Base-by-base conservation (phyloP, 2,329 filamentous ascomycete species). In the Colletotrichum limetticola region DNA sequence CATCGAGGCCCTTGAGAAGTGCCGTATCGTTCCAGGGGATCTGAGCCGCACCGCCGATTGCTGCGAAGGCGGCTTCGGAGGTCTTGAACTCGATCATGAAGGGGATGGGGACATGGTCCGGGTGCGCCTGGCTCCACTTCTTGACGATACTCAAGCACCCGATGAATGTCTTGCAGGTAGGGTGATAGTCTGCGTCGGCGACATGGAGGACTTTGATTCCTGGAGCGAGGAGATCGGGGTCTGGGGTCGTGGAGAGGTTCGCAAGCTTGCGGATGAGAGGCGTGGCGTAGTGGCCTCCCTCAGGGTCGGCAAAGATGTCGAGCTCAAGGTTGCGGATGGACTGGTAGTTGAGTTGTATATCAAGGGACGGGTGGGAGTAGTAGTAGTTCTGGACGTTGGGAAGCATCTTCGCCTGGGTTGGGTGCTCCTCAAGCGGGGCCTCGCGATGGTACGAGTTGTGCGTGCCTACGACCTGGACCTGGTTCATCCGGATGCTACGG, bases 391-490 rank as follows among this genome's bases (percentile, higher is more conserved):
- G 77, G 3, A 82, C 79, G 4, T 78, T 76, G 5, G 82, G 76
- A 2, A 83, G 75, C 28, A 84, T 79, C 68, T 81, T 74, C 62
- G 84, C 80, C 75, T 87, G 84, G 12, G 82, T 76, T 2, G 79
- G 74, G 46, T 82, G 82, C 74, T 87, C 86, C n/a, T 79, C 78
- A 1, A 82, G 79, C 2, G 80, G 80, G 28, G 85, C 79, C 74
- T 88, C 86, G 52, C 83, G 80, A 72, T 88, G 86, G 77, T 88
- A 88, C 74, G 83, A 85, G 78, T 88, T 88, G 77, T 88, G 86
- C 0, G 86, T 86, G 74, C 86, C 86, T 49, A 87, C 78, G 55
- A 88, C 83, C 76, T 88, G 86, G 59, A 88, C 84, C 59, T 88
- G 85, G 77, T 88, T 88, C 80, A 88, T 83, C 63, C 85, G 86